Evolutionary conservation across 441 rosid genomes (phyloP), one percentile per base, ranked within the genome.

Genomic region (Pelargonium myrrhifolium): DNA sequence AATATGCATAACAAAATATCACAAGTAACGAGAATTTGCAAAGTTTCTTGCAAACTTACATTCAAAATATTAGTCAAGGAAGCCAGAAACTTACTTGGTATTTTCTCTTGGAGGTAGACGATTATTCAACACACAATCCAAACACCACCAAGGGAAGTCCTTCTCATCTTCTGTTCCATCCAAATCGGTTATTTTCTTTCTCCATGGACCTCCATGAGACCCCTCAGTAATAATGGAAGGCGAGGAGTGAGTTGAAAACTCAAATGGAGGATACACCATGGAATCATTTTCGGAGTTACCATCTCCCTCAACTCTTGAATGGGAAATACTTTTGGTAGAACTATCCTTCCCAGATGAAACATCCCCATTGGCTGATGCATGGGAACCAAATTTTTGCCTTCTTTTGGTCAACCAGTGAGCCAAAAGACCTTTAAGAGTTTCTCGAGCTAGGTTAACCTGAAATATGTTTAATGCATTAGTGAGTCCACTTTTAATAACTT

Each of bases 131-230:
- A 93, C 82, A 69, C 97, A 95, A 55, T 96, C 99, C 70, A 93
- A 76, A 77, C 93, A 85, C 99, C 99, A 96, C 87, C 83, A 81
- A 62, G 99, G 99, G 56, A 96, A 82, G 77, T 90, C 97, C 73
- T 95, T 95, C 18, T 93, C 98, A 74, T 96, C 96, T 78, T 96
- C 99, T 20, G 89, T 87, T 81, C 97, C 99, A 72, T 88, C 89
- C 65, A 90, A 84, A 74, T 90, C 97, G 9, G 93, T 88, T 69
- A 86, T 85, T 78, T 87, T 92, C 82, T 90, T 95, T 81, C 98
- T 90, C 99, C 99, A 95, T 9, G 89, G 92, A 60, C 93, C 96
- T 59, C 98, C 99, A 72, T 90, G 96, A 76, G 97, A 84, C 60
- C 98, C 98, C 82, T 95, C 98, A 0, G 99, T 89, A 67, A 92